Evolutionary conservation across 2,329 filamentous ascomycete genomes (phyloP), one percentile per base, ranked within the genome.

Genomic region (Beauveria sp.): DNA sequence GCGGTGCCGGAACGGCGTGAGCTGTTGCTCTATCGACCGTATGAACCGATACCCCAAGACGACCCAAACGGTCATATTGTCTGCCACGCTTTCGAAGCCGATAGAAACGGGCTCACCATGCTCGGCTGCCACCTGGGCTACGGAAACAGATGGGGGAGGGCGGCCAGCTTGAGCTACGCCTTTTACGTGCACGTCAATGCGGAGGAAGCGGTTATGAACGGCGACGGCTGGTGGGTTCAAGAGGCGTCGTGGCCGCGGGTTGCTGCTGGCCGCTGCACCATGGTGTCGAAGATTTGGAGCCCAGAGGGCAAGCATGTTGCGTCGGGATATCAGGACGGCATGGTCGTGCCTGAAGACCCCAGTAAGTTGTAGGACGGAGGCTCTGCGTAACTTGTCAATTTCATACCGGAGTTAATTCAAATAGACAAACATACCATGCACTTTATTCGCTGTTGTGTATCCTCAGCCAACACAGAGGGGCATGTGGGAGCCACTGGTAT

Each of bases 101-200:
- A 84, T 63, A 73, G 80, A n/a, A 84, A 84, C 61, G 79, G 80
- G 1, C 67, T 84, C 30, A 71, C 83, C 41, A 81, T 82, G 79
- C 67, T 77, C 6, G 76, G 71, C 3, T 80, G 82, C 64, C 75
- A 82, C 40, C 65, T 80, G 2, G 80, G 77, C 3, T 78, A 80
- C 34, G 80, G 79, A 0, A 70, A 68, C 64, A 69, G 71, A 14
- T 62, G 80, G 3, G 76, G 72, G 3, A 68, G 73, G 16, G 77
- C 75, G 1, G 79, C 78, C 3, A 81, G 73, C 41, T 65, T 84
- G 59, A 80, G 76, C 65, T 82, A 81, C 63, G 77, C 76, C 0
- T 80, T 83, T 61, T 79, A 80, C 20, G 71, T 84, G 6, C 81
- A 84, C 62, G 77, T 79, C 37, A 79, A 82, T 47, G 73, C 73